These are phyloP conservation scores for Talaromyces islandicus DNA, from an alignment of 2,329 filamentous ascomycete genomes.

Conservation along the genomic window DNA sequence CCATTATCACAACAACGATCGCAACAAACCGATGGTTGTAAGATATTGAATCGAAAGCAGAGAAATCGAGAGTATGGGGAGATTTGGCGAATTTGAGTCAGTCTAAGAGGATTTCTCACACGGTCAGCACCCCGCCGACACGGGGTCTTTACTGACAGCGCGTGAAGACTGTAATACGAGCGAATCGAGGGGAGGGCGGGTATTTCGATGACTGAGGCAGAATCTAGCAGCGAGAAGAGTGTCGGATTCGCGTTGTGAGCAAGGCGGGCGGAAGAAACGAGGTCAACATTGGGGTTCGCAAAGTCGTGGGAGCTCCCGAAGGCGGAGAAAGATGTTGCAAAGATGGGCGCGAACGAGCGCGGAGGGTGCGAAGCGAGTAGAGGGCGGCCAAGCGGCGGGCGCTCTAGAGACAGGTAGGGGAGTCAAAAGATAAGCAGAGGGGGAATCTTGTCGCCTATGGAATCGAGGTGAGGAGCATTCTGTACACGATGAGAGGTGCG, in stretches of 20 bases:
- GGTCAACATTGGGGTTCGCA: conserved; percentile 26
- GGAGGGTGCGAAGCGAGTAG: conserved; percentile 6
- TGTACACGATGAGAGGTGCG: neutral
- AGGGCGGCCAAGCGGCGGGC: conserved; percentile 6
- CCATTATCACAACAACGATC: conserved; percentile 23
- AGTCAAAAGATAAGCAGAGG: conserved; percentile 2
- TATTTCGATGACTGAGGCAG: conserved; percentile 17
- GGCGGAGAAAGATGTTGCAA: conserved; percentile 9
- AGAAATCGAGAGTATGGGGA: neutral
- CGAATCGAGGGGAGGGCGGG: neutral
- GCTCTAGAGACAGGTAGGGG: neutral
- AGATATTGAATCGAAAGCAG: neutral
- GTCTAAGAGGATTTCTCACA: neutral
- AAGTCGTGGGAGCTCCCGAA: conserved; percentile 10
- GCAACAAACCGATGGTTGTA: neutral
- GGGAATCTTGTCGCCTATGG: neutral
- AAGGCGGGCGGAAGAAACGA: conserved; percentile 24
- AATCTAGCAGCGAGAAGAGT: conserved; percentile 12
- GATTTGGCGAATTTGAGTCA: neutral
- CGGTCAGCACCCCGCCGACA: conserved; percentile 22
- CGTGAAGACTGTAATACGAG: neutral
- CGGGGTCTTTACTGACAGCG: conserved; percentile 14
- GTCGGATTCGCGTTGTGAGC: conserved; percentile 29
- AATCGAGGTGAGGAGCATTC: neutral
- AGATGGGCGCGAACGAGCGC: conserved; percentile 6